Evolutionary conservation across 164 flowering plant genomes (phyloP).

Genomic region (Tetrastigma voinierianum): DNA sequence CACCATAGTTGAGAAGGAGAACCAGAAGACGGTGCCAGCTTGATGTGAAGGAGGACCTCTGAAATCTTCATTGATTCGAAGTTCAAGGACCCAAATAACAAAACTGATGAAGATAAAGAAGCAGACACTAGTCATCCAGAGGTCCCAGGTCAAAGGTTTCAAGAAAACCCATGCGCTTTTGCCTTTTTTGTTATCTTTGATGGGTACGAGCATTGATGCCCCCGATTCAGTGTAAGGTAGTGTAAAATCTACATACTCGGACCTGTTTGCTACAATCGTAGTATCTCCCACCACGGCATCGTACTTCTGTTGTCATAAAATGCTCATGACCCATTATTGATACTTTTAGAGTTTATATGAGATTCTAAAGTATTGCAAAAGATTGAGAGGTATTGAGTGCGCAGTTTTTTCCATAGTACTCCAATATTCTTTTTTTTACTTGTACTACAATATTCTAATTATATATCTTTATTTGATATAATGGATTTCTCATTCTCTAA

Average conservation of each 20-base stretch:
- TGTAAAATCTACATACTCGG: conserved; percentile 39
- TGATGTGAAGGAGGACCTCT: conserved; percentile 23
- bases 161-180: conserved; percentile 44
- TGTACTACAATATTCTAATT: no score
- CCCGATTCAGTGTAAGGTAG: conserved; percentile 44
- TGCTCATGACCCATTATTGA: no score
- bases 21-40: conserved; percentile 27
- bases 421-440: no score
- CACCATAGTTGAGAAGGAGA: conserved; percentile 33
- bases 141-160: conserved; percentile 32
- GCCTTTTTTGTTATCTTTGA: conserved; percentile 8
- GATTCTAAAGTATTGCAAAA: no score
- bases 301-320: conserved; percentile 17
- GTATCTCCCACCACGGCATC: conserved; percentile 40
- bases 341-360: no score
- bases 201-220: conserved; percentile 39
- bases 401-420: no score
- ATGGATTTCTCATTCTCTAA: no score
- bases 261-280: conserved; percentile 34
- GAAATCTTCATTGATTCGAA: conserved; percentile 25
- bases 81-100: conserved; percentile 29
- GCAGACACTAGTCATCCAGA: conserved; percentile 33
- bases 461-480: no score
- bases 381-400: no score
- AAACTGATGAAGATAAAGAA: conserved; percentile 32